These are phyloP conservation scores for Dillenia turbinata DNA, from an alignment of 164 flowering plant genomes.

Conservation along the genomic window DNA sequence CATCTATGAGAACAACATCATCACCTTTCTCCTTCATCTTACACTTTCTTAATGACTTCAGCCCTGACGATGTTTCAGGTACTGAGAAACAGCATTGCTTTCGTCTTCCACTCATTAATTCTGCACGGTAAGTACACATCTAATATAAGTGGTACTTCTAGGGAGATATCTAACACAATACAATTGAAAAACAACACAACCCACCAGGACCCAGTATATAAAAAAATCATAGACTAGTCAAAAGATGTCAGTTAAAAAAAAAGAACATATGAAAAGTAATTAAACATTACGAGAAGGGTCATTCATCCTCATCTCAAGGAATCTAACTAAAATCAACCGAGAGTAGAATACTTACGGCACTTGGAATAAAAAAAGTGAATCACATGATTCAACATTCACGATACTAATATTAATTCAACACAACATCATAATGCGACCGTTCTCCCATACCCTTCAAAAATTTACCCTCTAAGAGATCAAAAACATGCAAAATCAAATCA, in stretches of 20 bases:
- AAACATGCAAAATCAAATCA: no score
- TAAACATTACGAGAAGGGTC: no score
- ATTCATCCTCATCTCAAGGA: no score
- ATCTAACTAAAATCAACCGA: no score
- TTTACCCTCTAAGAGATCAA: no score
- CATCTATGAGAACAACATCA: conserved; percentile 52
- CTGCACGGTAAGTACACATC: not conserved
- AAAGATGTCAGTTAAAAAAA: not conserved
- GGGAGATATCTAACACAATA: not conserved
- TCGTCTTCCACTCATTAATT: conserved; percentile 12
- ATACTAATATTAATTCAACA: no score
- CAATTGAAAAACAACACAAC: not conserved
- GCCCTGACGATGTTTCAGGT: conserved; percentile 15
- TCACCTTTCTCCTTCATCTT: conserved; percentile 24
- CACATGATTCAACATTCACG: no score
- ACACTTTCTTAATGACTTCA: conserved; percentile 22
- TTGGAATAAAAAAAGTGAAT: no score
- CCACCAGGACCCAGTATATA: not conserved
- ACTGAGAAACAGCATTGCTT: conserved; percentile 25
- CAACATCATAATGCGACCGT: no score
- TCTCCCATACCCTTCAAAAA: no score
- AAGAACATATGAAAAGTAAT: no score
- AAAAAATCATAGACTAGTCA: not conserved
- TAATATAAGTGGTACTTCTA: not conserved
- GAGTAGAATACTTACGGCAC: no score